phyloP scores from a whole-genome alignment of 179 eudicot species.

The Spergularia azorica region DNA sequence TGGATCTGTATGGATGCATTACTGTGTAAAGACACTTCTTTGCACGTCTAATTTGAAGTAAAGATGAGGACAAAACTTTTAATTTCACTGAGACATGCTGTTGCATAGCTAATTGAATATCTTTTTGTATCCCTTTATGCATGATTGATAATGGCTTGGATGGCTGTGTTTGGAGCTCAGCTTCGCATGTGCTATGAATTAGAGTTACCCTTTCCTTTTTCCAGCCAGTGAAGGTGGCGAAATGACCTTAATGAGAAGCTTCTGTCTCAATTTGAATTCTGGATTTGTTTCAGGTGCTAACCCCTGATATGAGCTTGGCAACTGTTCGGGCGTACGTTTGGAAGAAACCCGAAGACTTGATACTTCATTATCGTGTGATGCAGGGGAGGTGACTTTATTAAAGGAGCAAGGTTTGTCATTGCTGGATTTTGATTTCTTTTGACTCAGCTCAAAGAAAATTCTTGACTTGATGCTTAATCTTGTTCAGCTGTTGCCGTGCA shows the following conservation, averaged over 20 bases:
- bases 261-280: conserved; percentile 2
- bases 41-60: conserved; percentile 3
- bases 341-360: conserved; percentile 91
- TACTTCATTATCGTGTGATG: conserved; percentile 78
- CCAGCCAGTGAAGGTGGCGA: not conserved
- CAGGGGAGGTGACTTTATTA: conserved; percentile 51
- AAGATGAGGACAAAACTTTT: not conserved
- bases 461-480: not conserved
- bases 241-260: not conserved
- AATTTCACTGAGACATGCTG: not conserved
- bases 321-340: conserved; percentile 93
- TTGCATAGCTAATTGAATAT: not conserved
- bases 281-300: conserved; percentile 57
- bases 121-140: not conserved
- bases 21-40: not conserved
- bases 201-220: not conserved
- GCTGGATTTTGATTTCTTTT: not conserved
- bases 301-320: conserved; percentile 96
- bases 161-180: not conserved
- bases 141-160: not conserved
- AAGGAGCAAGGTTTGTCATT: conserved; percentile 17
- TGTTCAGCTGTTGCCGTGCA: not conserved
- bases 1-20: not conserved
- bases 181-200: not conserved
- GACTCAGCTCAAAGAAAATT: not conserved